Conservation (phyloP, 106 monocot genomes). For the Dendrobium chrysotoxum region DNA sequence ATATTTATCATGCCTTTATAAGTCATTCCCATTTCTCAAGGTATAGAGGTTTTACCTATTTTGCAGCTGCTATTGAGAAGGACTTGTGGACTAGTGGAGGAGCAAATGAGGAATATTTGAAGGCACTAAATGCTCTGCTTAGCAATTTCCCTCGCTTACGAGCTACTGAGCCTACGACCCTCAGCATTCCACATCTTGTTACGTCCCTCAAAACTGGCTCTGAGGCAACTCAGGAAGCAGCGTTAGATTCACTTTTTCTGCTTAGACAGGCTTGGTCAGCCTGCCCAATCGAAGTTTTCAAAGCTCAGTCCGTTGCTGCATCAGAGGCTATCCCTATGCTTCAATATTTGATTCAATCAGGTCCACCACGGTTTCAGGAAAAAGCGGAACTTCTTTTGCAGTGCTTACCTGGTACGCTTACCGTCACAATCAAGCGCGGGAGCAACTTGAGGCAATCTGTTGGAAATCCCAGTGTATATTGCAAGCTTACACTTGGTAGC, state of each 20-base stretch:
- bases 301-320: constrained; percentile 92
- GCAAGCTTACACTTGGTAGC: constrained; percentile 93
- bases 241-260: constrained; percentile 85
- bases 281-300: constrained; percentile 91
- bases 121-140: constrained; percentile 80
- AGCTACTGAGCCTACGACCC: constrained; percentile 89
- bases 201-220: constrained; percentile 86
- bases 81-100: constrained; percentile 85
- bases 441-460: constrained; percentile 97
- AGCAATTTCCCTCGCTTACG: constrained; percentile 91
- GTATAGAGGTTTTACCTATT: not conserved
- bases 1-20: constrained; percentile 5
- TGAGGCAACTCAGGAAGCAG: constrained; percentile 90
- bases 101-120: constrained; percentile 89
- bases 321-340: constrained; percentile 94
- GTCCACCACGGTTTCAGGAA: constrained; percentile 96
- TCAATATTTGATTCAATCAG: constrained; percentile 96
- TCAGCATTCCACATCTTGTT: constrained; percentile 91
- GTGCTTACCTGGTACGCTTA: constrained; percentile 89
- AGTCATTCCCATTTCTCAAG: not conserved
- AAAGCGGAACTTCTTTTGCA: constrained; percentile 93
- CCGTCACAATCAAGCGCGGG: constrained; percentile 82
- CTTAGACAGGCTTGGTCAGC: constrained; percentile 97
- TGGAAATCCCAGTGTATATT: constrained; percentile 89
- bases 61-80: constrained; percentile 96